Evolutionary conservation across 257 asterid genomes (phyloP).

Genomic region (Solanum virginianum): DNA sequence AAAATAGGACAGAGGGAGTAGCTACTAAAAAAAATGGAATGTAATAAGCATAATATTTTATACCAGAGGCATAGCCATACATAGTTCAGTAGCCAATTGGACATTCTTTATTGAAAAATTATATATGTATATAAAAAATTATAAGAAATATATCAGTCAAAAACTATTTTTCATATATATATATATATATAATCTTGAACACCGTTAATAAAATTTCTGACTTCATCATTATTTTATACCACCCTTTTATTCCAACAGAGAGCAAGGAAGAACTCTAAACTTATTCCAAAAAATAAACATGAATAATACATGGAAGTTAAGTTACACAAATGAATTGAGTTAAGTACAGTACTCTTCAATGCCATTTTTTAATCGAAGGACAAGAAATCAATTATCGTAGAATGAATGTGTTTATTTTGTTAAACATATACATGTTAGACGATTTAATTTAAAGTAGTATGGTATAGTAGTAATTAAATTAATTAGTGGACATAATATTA

Average conservation of each 20-base stretch:
- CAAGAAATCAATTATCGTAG: not conserved
- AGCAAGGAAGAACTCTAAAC: not conserved
- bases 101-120: no score
- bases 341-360: not conserved
- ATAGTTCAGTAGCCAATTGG: no score
- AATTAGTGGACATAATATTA: not conserved
- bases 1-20: no score
- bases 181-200: no score
- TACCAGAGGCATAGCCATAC: no score
- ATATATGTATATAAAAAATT: no score
- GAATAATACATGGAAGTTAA: not conserved
- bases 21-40: no score
- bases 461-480: not conserved
- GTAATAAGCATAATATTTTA: no score
- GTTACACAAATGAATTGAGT: not conserved
- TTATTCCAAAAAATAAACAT: not conserved
- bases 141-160: no score
- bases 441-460: not conserved
- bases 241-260: not conserved
- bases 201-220: no score
- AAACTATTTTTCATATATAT: no score
- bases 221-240: no score
- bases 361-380: not conserved
- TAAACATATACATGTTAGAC: not conserved
- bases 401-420: not conserved